Evolutionary conservation across 345 rosid species (phyloP).

Genomic region (Aegle marmelos): DNA sequence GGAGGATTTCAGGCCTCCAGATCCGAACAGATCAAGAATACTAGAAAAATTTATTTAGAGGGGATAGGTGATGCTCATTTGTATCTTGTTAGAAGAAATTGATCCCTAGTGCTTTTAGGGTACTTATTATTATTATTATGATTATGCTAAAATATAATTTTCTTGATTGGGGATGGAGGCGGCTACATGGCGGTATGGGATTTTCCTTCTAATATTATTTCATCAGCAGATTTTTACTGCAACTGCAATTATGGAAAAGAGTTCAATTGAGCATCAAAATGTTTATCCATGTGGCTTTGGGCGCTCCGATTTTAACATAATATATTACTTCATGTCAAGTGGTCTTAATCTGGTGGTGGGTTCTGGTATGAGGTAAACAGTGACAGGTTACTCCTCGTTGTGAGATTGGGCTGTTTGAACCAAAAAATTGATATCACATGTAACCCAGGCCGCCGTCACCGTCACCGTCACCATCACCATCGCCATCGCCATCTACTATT

Average conservation of each 20-base stretch:
- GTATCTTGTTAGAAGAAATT: constrained; percentile 27
- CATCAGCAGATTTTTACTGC: constrained; percentile 4
- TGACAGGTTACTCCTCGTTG: no score
- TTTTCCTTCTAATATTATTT: constrained; percentile 27
- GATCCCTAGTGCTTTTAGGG: constrained; percentile 19
- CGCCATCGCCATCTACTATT: no score
- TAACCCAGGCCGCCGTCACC: no score
- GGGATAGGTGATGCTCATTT: constrained; percentile 32
- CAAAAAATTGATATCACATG: no score
- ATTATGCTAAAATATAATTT: constrained; percentile 32
- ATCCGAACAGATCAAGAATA: constrained; percentile 52
- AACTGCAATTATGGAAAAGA: constrained; percentile 19
- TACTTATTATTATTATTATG: neutral
- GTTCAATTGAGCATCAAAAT: constrained; percentile 23
- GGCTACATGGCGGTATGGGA: constrained; percentile 9
- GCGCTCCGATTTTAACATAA: neutral
- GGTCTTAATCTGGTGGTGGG: neutral
- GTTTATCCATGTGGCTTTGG: neutral
- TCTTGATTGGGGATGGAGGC: constrained; percentile 17
- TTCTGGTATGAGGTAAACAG: no score
- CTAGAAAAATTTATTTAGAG: constrained; percentile 74
- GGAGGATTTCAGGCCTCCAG: constrained; percentile 71
- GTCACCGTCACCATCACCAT: no score
- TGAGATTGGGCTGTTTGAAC: no score
- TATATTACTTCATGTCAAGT: neutral